These are phyloP conservation scores for Saturnispora mendoncae DNA, from an alignment of 805 yeast genomes.

Conservation along the genomic window DNA sequence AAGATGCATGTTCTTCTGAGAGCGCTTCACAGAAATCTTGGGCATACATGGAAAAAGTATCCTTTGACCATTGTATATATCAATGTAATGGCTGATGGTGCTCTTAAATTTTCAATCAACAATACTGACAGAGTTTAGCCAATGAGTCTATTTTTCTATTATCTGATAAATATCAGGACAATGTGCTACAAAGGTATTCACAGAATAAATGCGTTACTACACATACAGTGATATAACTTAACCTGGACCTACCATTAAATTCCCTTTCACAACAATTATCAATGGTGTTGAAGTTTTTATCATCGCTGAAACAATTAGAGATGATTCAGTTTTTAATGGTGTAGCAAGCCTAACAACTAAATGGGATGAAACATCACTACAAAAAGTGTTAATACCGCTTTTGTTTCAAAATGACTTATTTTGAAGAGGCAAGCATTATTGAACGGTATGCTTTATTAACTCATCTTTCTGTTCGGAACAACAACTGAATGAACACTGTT, in stretches of 20 bases:
- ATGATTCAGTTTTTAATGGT: neutral
- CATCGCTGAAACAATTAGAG: conserved; percentile 8
- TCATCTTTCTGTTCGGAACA: conserved; percentile 3
- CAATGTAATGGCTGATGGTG: conserved; percentile 11
- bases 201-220: conserved; percentile 3
- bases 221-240: conserved; percentile 4
- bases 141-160: conserved; percentile 1
- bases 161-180: neutral
- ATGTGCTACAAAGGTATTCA: conserved; percentile 2
- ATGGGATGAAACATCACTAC: neutral
- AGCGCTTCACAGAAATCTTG: conserved; percentile 5
- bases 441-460: conserved; percentile 7
- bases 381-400: neutral
- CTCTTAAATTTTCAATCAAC: conserved; percentile 10
- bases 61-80: conserved; percentile 18
- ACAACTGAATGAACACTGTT: neutral
- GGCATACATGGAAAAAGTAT: conserved; percentile 15
- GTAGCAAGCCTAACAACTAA: neutral
- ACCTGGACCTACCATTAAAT: conserved; percentile 6
- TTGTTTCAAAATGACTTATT: no score
- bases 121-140: conserved; percentile 12
- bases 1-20: conserved; percentile 2
- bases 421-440: neutral
- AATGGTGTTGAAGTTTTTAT: neutral
- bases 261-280: conserved; percentile 4